Conservation (phyloP, 805 yeast species). For the Monosporozyma aerobia region DNA sequence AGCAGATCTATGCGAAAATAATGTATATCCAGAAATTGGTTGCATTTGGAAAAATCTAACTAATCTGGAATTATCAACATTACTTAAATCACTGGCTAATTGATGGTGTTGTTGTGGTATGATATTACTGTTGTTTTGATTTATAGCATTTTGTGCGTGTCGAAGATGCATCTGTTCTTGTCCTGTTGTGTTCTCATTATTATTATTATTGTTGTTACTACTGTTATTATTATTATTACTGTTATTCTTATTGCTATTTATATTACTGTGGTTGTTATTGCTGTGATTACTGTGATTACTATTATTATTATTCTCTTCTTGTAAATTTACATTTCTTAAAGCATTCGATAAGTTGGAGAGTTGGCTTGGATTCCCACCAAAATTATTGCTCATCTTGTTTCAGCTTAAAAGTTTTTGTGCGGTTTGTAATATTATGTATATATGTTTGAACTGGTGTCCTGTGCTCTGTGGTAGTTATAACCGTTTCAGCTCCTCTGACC, state of each 20-base stretch:
- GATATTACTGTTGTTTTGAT: slow-evolving; percentile 2
- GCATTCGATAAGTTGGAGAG: slow-evolving; percentile 31
- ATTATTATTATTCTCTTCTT: slow-evolving; percentile 11
- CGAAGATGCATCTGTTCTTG: slow-evolving; percentile 4
- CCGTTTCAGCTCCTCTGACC: background rate
- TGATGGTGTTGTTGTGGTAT: slow-evolving; percentile 7
- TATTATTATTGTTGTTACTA: slow-evolving; percentile 3
- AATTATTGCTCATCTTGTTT: slow-evolving; percentile 1
- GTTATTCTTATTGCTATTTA: background rate
- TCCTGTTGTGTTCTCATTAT: background rate
- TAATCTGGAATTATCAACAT: slow-evolving; percentile 47
- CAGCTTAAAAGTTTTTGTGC: background rate
- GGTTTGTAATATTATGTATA: no score
- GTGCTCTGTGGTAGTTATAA: no score
- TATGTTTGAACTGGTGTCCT: no score
- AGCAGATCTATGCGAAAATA: slow-evolving; percentile 79
- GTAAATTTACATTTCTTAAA: slow-evolving; percentile 28
- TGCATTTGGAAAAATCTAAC: slow-evolving; percentile 64
- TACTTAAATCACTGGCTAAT: slow-evolving; percentile 31
- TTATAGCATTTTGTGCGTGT: slow-evolving; percentile 1
- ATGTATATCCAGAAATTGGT: slow-evolving; percentile 74
- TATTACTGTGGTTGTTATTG: background rate
- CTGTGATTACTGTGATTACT: background rate
- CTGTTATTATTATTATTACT: background rate
- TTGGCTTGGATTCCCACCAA: background rate